phyloP scores from a whole-genome alignment of 1,139 yeast genomes.

The Hansenula lynferdii region DNA sequence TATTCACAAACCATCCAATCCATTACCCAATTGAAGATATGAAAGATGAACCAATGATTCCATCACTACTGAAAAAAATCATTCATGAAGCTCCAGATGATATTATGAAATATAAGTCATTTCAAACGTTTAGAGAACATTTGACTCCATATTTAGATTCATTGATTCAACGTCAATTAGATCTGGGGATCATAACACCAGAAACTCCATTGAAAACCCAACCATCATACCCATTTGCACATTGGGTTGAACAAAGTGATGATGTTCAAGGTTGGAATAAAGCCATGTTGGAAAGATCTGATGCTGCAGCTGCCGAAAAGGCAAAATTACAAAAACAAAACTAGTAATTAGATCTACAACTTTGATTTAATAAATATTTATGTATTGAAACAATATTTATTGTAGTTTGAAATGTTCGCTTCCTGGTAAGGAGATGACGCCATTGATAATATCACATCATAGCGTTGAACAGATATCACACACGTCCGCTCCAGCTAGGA shows the following conservation, averaged over 20 bases:
- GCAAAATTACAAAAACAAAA: too few relatives aligned
- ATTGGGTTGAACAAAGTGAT: constrained; percentile 30
- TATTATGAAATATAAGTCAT: constrained; percentile 59
- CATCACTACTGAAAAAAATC: constrained; percentile 59
- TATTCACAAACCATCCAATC: constrained; percentile 71
- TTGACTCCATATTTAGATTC: constrained; percentile 52
- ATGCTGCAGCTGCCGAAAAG: too few relatives aligned
- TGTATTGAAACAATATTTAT: too few relatives aligned
- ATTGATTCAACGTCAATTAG: constrained; percentile 52
- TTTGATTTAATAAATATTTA: too few relatives aligned
- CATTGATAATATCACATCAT: constrained; percentile 11
- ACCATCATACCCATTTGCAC: constrained; percentile 60
- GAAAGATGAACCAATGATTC: constrained; percentile 73
- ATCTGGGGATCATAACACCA: constrained; percentile 46
- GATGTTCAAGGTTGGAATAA: constrained; percentile 41
- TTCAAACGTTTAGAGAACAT: constrained; percentile 53
- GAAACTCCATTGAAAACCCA: constrained; percentile 58
- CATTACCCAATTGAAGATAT: constrained; percentile 68
- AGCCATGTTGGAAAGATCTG: constrained; percentile 24
- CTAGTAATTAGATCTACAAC: too few relatives aligned
- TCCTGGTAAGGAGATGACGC: constrained; percentile 21
- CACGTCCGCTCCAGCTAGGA: constrained; percentile 23
- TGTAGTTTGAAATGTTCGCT: constrained; percentile 13
- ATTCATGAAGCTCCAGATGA: constrained; percentile 63
- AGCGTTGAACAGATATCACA: constrained; percentile 10